Percentiles rank a stretch among this genome's conserved stretches.
phyloP scores from a whole-genome alignment of 139 green algal genomes.

The Medakamo hakoo region DNA sequence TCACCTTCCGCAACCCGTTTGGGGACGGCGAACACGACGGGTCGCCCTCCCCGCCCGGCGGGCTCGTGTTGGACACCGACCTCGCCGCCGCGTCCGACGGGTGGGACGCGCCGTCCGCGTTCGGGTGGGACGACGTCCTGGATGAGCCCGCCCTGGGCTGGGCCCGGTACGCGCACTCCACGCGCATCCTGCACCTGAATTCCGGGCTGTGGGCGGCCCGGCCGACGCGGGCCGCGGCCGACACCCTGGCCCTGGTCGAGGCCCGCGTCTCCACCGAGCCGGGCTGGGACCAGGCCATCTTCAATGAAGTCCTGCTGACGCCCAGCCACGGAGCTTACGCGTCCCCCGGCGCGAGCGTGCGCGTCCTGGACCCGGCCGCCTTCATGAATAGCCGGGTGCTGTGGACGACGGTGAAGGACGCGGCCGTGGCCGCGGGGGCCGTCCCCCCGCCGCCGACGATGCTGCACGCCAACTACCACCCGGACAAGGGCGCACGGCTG shows the following conservation, averaged over 20 bases:
- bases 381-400: conserved; percentile 43
- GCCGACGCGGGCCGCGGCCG: conserved; percentile 22
- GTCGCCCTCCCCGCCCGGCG: not conserved
- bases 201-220: conserved; percentile 50
- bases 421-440: not conserved
- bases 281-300: conserved; percentile 46
- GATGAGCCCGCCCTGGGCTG: conserved; percentile 61
- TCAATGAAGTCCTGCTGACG: conserved; percentile 51
- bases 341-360: conserved; percentile 15
- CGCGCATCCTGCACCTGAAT: conserved; percentile 66
- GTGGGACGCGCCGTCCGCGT: not conserved
- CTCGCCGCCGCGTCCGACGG: not conserved
- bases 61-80: not conserved
- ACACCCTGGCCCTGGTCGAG: conserved; percentile 40
- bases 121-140: conserved; percentile 42
- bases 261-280: conserved; percentile 27
- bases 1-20: not conserved
- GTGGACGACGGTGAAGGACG: conserved; percentile 21
- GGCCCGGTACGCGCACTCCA: conserved; percentile 59
- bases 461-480: conserved; percentile 55
- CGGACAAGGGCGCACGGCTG: conserved; percentile 51
- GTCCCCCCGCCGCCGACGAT: conserved; percentile 4
- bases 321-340: conserved; percentile 22
- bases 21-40: not conserved
- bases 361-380: conserved; percentile 26